Conservation (phyloP, 495 filamentous ascomycete genomes). For the Hyaloscypha hepaticicola region DNA sequence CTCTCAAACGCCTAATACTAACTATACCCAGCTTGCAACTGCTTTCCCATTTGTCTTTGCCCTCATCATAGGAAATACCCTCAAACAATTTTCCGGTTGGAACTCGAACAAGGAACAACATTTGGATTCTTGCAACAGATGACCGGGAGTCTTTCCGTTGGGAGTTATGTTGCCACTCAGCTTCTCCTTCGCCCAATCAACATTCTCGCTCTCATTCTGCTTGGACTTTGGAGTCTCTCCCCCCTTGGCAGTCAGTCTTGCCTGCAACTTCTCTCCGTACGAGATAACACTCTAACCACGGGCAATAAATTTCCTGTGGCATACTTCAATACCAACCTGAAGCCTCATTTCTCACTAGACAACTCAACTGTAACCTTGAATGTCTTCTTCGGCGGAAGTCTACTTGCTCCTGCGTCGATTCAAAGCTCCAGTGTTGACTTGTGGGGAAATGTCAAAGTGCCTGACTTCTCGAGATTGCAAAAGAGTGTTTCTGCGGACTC, state of each 20-base stretch:
- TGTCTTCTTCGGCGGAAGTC: not conserved
- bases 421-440: conserved; percentile 1
- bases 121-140: not conserved
- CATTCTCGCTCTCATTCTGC: not conserved
- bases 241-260: conserved; percentile 1
- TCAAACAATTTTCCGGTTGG: too few species aligned
- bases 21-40: too few species aligned
- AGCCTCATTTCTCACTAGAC: too few species aligned
- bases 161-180: not conserved
- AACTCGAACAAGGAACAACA: not conserved
- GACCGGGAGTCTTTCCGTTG: not conserved
- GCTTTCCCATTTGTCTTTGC: too few species aligned
- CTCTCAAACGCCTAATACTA: too few species aligned
- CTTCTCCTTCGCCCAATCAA: not conserved
- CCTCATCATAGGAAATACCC: too few species aligned
- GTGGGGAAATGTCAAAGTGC: conserved; percentile 14
- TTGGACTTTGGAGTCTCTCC: not conserved
- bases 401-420: conserved; percentile 5
- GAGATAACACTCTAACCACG: too few species aligned
- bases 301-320: too few species aligned
- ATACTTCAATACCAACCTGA: too few species aligned
- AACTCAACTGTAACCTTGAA: too few species aligned
- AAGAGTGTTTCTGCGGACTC: not conserved
- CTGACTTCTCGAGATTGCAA: not conserved
- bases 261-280: not conserved